Percentiles rank a stretch among this genome's conserved stretches.
Conservation (phyloP, 352 stramenopile species). For the Phytophthora litchii region DNA sequence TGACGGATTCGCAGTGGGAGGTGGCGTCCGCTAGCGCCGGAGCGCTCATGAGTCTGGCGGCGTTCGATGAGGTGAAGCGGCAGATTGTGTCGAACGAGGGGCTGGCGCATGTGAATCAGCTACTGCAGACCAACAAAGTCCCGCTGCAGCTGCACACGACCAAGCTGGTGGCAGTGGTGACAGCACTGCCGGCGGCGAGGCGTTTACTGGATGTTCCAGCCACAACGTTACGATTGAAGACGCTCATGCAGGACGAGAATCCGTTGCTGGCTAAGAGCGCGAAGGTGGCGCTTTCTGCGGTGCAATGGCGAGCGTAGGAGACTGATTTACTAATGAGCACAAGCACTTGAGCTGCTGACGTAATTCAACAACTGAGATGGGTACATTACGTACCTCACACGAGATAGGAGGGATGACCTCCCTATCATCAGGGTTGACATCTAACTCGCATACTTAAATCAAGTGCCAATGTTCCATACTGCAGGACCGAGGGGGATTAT, state of each 20-base stretch:
- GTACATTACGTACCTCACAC: conserved; percentile 20
- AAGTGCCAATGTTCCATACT: conserved; percentile 9
- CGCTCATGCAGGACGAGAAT: conserved; percentile 53
- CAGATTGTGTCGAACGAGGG: conserved; percentile 57
- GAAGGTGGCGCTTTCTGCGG: conserved; percentile 50
- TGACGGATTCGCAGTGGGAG: conserved; percentile 62
- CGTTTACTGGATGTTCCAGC: conserved; percentile 50
- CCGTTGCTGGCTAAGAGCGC: conserved; percentile 61
- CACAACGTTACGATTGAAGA: conserved; percentile 57
- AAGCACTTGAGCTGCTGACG: conserved; percentile 15
- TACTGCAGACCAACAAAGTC: conserved; percentile 64
- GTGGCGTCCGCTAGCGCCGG: conserved; percentile 56
- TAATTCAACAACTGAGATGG: conserved; percentile 19
- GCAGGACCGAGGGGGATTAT: conserved; percentile 3
- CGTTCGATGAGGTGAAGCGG: conserved; percentile 74
- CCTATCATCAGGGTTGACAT: conserved; percentile 20
- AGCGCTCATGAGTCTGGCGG: conserved; percentile 69
- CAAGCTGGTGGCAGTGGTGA: conserved; percentile 68
- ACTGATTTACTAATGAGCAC: neutral
- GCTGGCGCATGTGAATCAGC: conserved; percentile 55
- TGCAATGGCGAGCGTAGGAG: conserved; percentile 65
- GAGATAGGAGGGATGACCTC: conserved; percentile 17
- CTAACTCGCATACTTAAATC: conserved; percentile 32
- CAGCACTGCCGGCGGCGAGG: conserved; percentile 60
- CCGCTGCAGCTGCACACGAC: conserved; percentile 68